These are phyloP conservation scores for Diplodia seriata DNA, from an alignment of 2,329 filamentous ascomycete species.

Conservation along the genomic window DNA sequence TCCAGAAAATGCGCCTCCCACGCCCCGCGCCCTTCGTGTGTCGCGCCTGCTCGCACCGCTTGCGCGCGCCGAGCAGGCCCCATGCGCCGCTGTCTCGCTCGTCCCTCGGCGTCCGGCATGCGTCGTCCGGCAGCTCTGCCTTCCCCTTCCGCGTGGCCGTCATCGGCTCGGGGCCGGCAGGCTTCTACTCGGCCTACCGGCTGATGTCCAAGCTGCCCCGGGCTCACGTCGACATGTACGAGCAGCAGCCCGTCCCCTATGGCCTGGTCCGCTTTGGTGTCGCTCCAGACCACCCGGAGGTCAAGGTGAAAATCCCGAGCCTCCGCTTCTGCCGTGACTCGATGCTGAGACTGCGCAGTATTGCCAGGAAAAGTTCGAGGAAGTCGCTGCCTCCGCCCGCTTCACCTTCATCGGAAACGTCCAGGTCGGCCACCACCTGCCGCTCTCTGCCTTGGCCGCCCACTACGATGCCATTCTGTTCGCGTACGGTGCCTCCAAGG, in stretches of 20 bases:
- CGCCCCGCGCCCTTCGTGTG: constrained; percentile 26
- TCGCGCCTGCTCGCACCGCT: constrained; percentile 12
- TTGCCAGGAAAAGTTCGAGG: constrained; percentile 90
- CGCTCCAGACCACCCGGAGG: constrained; percentile 97
- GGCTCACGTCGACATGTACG: constrained; percentile 84
- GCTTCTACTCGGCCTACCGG: constrained; percentile 91
- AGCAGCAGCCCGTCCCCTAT: constrained; percentile 89
- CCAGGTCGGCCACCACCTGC: constrained; percentile 73
- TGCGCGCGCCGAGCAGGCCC: constrained; percentile 13
- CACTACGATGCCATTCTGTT: constrained; percentile 94
- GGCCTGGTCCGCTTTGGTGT: constrained; percentile 93
- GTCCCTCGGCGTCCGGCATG: not conserved
- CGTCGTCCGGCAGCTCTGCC: too few species aligned
- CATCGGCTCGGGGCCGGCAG: constrained; percentile 91
- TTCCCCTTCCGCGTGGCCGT: constrained; percentile 78
- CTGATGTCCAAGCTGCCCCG: constrained; percentile 74
- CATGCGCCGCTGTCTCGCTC: constrained; percentile 19
- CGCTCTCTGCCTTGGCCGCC: constrained; percentile 71
- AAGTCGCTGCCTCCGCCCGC: constrained; percentile 79
- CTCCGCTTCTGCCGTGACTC: not conserved
- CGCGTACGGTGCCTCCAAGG: constrained; percentile 87
- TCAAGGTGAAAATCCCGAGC: constrained; percentile 72
- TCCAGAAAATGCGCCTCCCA: constrained; percentile 26
- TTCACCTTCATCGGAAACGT: constrained; percentile 95
- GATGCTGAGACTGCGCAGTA: constrained; percentile 64